Evolutionary conservation across 805 yeast species (phyloP).

Genomic region (Candida oleophila): DNA sequence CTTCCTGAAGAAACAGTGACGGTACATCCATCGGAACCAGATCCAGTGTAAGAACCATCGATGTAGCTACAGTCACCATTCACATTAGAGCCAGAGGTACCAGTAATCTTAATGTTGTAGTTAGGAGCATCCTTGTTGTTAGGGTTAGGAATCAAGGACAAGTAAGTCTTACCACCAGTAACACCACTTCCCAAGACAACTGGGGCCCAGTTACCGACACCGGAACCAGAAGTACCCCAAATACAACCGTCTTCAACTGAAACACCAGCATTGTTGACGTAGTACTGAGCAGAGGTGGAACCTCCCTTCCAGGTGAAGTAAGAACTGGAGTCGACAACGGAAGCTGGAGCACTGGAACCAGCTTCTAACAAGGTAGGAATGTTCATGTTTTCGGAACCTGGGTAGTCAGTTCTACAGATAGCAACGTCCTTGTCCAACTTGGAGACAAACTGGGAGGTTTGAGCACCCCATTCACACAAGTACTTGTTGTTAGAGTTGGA

Average conservation of each 20-base stretch:
- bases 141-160: constrained; percentile 94
- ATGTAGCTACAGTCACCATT: constrained; percentile 78
- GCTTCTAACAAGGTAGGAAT: constrained; percentile 81
- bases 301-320: constrained; percentile 84
- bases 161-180: constrained; percentile 64
- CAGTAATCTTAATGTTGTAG: constrained; percentile 66
- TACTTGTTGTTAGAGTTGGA: constrained; percentile 63
- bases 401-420: constrained; percentile 97
- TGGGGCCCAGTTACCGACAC: constrained; percentile 98
- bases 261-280: constrained; percentile 96
- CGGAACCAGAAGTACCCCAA: constrained; percentile 83
- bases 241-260: constrained; percentile 86
- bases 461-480: constrained; percentile 86
- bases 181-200: constrained; percentile 91
- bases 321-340: constrained; percentile 74
- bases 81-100: constrained; percentile 49
- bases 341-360: constrained; percentile 62
- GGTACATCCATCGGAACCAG: constrained; percentile 83
- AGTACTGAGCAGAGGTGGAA: constrained; percentile 91
- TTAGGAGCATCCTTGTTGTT: constrained; percentile 68
- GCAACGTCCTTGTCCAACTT: constrained; percentile 70
- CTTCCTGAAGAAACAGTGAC: constrained; percentile 82
- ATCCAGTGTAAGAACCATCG: constrained; percentile 70
- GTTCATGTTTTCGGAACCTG: constrained; percentile 98
- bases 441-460: constrained; percentile 66